phyloP scores from a whole-genome alignment of 371 early-diverging fungal species.

The Caulochytrium protostelioides region DNA sequence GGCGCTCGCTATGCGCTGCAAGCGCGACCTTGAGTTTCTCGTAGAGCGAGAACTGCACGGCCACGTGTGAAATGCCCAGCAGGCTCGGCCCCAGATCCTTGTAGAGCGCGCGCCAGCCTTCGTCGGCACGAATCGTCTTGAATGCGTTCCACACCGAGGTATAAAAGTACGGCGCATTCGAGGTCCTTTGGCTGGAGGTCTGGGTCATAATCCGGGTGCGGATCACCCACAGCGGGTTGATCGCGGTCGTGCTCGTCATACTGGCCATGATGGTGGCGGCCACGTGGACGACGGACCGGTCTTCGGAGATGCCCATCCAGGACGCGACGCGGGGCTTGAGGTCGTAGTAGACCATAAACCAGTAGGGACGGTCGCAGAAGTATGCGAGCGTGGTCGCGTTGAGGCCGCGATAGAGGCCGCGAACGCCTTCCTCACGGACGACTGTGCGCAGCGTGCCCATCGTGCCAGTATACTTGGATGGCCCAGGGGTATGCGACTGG shows the following conservation, averaged over 20 bases:
- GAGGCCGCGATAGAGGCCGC: slow-evolving; percentile 75
- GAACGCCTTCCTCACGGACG: slow-evolving; percentile 59
- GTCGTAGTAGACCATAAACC: slow-evolving; percentile 12
- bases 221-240: slow-evolving; percentile 85
- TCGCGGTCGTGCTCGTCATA: slow-evolving; percentile 45
- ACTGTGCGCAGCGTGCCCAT: slow-evolving; percentile 42
- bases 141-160: slow-evolving; percentile 49
- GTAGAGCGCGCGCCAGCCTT: slow-evolving; percentile 58
- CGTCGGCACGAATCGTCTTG: slow-evolving; percentile 34
- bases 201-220: slow-evolving; percentile 65
- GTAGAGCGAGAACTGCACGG: slow-evolving; percentile 85
- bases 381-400: slow-evolving; percentile 71
- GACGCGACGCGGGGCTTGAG: slow-evolving; percentile 1
- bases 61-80: slow-evolving; percentile 79
- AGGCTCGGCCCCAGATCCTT: slow-evolving; percentile 74
- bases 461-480: slow-evolving; percentile 27
- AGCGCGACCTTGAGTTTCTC: slow-evolving; percentile 49
- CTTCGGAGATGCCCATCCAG: not conserved
- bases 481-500: slow-evolving; percentile 22
- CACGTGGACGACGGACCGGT: slow-evolving; percentile 37
- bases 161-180: slow-evolving; percentile 41
- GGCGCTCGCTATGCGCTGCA: too few species aligned
- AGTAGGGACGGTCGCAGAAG: slow-evolving; percentile 19
- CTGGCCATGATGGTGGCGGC: slow-evolving; percentile 71
- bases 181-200: slow-evolving; percentile 46